Evolutionary conservation across 345 rosid genomes (phyloP).

Genomic region (Gossypium anomalum): DNA sequence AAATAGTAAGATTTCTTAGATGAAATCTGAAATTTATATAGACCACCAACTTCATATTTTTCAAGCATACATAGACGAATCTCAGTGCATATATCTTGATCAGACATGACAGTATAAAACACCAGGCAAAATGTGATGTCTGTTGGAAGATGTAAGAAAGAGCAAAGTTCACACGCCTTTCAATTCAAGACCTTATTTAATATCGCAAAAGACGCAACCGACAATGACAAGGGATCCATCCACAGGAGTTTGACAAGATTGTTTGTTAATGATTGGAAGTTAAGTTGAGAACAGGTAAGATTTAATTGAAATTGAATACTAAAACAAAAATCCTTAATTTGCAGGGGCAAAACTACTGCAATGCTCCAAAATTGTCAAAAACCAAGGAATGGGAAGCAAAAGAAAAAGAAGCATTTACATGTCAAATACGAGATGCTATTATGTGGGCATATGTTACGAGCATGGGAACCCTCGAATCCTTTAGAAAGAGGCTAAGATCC

Average conservation of each 20-base stretch:
- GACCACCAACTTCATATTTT: not conserved
- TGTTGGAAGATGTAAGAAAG: constrained; percentile 4
- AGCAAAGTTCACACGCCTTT: not conserved
- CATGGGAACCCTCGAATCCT: constrained; percentile 1
- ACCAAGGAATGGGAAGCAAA: not conserved
- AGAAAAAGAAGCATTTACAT: constrained; percentile 21
- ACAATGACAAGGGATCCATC: not conserved
- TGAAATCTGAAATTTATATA: not conserved
- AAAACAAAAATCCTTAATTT: not conserved
- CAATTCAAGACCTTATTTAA: not conserved
- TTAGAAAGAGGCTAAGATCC: constrained; percentile 87
- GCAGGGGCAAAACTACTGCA: constrained; percentile 4
- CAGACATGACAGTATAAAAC: not conserved
- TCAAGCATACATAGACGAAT: not conserved
- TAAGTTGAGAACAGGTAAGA: not conserved
- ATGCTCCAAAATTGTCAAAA: constrained; percentile 5
- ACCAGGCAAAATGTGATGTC: not conserved
- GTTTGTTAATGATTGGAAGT: not conserved
- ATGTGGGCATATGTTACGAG: not conserved
- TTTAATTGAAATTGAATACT: not conserved
- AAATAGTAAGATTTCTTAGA: not conserved
- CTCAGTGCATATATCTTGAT: not conserved
- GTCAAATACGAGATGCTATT: constrained; percentile 10
- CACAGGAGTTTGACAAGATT: not conserved
- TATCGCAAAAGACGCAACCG: not conserved